Conservation (phyloP, 2,329 filamentous ascomycete genomes). For the Pseudogymnoascus sp. region DNA sequence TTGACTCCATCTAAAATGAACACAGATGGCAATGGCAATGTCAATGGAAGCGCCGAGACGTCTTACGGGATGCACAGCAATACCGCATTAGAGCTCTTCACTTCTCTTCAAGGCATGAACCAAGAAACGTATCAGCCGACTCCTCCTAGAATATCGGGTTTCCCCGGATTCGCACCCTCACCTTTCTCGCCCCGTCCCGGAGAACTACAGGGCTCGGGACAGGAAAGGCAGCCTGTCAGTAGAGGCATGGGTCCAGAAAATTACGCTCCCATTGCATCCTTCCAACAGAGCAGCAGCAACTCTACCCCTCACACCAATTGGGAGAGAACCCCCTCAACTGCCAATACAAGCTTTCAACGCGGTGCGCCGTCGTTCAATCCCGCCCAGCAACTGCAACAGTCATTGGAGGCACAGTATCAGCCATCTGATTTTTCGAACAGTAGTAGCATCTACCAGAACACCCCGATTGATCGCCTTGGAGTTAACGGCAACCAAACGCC, state of each 20-base stretch:
- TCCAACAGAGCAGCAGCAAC: constrained; percentile 17
- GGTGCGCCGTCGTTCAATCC: neutral
- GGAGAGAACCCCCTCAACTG: constrained; percentile 17
- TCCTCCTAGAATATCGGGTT: constrained; percentile 27
- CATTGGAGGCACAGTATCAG: constrained; percentile 19
- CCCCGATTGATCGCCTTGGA: constrained; percentile 26
- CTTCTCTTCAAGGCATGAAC: constrained; percentile 25
- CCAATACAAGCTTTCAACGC: constrained; percentile 26
- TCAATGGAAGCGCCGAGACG: constrained; percentile 29
- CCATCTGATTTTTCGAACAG: constrained; percentile 37
- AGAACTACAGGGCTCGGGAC: constrained; percentile 20
- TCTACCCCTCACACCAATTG: neutral
- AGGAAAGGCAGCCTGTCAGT: neutral
- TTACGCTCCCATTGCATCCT: neutral
- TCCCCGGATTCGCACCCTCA: constrained; percentile 38
- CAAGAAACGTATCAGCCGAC: constrained; percentile 18
- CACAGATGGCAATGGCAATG: neutral
- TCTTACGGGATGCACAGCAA: constrained; percentile 49
- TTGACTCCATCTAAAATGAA: constrained; percentile 30
- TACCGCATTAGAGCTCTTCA: constrained; percentile 44
- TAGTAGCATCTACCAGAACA: constrained; percentile 44
- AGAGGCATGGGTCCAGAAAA: neutral
- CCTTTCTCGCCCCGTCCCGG: constrained; percentile 36
- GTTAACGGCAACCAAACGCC: neutral
- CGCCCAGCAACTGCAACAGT: constrained; percentile 16